phyloP scores from a whole-genome alignment of 768 basidiomycete species.

The Lyophyllum atratum region DNA sequence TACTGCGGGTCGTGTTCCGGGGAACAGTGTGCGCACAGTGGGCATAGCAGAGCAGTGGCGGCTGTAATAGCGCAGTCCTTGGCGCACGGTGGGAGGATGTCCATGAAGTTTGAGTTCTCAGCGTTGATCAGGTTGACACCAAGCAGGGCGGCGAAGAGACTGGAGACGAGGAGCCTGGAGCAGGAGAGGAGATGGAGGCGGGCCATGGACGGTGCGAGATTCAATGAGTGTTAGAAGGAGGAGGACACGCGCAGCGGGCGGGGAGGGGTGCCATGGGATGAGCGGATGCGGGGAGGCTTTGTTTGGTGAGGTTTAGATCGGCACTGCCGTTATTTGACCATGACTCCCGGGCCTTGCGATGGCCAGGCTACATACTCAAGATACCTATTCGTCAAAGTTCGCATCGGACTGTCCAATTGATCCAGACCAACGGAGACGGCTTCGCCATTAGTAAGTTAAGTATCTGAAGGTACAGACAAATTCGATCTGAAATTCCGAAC shows the following conservation, averaged over 20 bases:
- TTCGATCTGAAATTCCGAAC: too few species aligned
- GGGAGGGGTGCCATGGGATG: not conserved
- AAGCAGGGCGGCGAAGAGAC: not conserved
- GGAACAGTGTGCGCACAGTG: not conserved
- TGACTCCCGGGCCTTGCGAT: too few species aligned
- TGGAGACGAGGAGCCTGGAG: not conserved
- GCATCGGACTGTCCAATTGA: too few species aligned
- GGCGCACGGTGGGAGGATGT: constrained; percentile 1
- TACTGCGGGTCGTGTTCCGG: too few species aligned
- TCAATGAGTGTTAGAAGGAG: not conserved
- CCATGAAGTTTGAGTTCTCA: not conserved
- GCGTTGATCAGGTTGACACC: not conserved
- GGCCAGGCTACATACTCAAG: too few species aligned
- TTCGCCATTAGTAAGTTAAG: too few species aligned
- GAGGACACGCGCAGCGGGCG: not conserved
- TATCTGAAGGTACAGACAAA: too few species aligned
- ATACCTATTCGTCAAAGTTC: too few species aligned
- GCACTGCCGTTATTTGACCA: too few species aligned
- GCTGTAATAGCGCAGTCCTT: not conserved
- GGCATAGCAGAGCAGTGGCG: not conserved
- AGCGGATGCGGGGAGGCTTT: not conserved
- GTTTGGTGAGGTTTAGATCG: too few species aligned
- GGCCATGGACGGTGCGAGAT: constrained; percentile 2
- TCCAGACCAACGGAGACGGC: too few species aligned
- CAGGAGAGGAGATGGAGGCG: constrained; percentile 3